Conservation (phyloP, 305 asterid genomes). For the Fraxinus greggii region DNA sequence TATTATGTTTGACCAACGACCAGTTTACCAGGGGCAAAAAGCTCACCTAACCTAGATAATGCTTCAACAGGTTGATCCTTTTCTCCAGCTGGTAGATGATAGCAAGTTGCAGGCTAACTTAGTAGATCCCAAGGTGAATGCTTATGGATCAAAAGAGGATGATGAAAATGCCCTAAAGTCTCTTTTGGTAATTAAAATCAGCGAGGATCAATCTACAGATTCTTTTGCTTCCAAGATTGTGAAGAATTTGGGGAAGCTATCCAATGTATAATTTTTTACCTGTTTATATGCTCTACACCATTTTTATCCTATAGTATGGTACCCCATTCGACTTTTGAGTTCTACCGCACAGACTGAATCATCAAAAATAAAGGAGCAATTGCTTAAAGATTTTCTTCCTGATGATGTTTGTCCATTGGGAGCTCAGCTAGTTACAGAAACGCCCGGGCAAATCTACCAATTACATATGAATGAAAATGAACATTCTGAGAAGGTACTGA, state of each 20-base stretch:
- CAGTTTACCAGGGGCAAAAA: background rate
- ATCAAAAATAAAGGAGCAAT: conserved; percentile 46
- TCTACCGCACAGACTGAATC: conserved; percentile 51
- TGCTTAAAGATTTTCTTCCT: conserved; percentile 67
- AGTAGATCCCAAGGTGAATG: conserved; percentile 27
- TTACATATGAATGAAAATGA: conserved; percentile 36
- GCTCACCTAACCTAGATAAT: background rate
- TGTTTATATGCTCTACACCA: background rate
- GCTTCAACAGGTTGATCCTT: conserved; percentile 68
- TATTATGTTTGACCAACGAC: conserved; percentile 16
- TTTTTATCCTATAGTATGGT: conserved; percentile 14
- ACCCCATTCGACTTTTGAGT: conserved; percentile 19
- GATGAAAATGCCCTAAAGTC: conserved; percentile 60
- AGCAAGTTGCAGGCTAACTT: conserved; percentile 55
- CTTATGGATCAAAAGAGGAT: conserved; percentile 74
- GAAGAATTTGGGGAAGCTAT: conserved; percentile 47
- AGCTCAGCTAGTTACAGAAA: conserved; percentile 43
- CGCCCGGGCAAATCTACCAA: conserved; percentile 41
- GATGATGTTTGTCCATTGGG: conserved; percentile 68
- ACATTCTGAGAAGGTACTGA: conserved; percentile 47
- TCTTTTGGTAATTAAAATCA: conserved; percentile 45
- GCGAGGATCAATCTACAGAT: conserved; percentile 60
- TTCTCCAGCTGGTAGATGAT: conserved; percentile 66
- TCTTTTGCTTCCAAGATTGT: conserved; percentile 52
- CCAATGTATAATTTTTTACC: conserved; percentile 35